These are phyloP conservation scores for Corylus americana DNA, from an alignment of 306 rosid species.

Conservation along the genomic window DNA sequence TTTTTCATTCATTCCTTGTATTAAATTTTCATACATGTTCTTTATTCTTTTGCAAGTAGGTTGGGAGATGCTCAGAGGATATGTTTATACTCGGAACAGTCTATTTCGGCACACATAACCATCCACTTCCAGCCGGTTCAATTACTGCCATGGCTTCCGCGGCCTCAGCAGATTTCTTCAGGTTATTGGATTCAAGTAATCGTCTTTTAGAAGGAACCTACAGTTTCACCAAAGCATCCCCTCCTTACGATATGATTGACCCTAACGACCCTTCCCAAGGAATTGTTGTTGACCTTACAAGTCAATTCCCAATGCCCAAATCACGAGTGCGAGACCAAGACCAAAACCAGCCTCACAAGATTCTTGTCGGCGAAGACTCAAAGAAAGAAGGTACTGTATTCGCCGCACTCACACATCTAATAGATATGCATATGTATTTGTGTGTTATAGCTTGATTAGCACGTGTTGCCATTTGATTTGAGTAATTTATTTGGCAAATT, in stretches of 20 bases:
- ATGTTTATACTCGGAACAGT: conserved; percentile 88
- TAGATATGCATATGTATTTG: too few species aligned
- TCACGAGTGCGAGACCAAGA: too few species aligned
- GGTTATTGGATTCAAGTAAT: too few species aligned
- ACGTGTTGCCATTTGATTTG: too few species aligned
- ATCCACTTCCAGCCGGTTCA: conserved; percentile 91
- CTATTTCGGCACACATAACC: conserved; percentile 92
- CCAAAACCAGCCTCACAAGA: too few species aligned
- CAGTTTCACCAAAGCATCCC: conserved; percentile 35
- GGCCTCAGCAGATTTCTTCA: neutral
- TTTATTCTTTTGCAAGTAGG: conserved; percentile 41
- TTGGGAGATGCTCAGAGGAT: conserved; percentile 90
- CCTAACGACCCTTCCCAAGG: conserved; percentile 62
- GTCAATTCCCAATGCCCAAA: conserved; percentile 20
- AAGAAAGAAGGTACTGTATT: too few species aligned
- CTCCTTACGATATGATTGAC: conserved; percentile 35
- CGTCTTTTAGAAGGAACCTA: conserved; percentile 28
- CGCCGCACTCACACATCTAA: too few species aligned
- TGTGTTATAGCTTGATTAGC: too few species aligned
- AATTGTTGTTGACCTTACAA: conserved; percentile 65
- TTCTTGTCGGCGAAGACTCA: too few species aligned
- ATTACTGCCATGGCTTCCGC: conserved; percentile 85
- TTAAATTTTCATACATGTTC: too few species aligned
- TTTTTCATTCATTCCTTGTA: neutral
- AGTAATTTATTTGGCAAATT: too few species aligned